Evolutionary conservation across 257 asterid species (phyloP).

Genomic region (Cinchona pubescens): DNA sequence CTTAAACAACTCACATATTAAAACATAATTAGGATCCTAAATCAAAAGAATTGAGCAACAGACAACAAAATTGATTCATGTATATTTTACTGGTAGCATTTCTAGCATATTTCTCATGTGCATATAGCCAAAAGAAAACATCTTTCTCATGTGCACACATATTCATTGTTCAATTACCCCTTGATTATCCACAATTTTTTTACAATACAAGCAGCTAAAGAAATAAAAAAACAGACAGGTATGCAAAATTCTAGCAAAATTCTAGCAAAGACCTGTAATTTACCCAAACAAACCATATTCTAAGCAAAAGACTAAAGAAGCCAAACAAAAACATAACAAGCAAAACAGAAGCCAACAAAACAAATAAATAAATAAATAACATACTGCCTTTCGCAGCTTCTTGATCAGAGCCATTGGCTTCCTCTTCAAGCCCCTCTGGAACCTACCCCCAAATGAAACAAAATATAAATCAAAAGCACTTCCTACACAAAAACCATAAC

Average conservation of each 20-base stretch:
- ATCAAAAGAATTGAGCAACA: not conserved
- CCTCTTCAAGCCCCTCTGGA: conserved; percentile 79
- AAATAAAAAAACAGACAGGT: not conserved
- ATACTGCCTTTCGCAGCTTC: conserved; percentile 72
- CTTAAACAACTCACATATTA: not conserved
- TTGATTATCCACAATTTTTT: not conserved
- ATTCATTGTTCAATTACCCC: too few species aligned
- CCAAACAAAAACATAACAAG: not conserved
- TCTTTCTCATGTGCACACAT: too few species aligned
- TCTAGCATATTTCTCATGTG: too few species aligned
- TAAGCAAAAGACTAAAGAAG: too few species aligned
- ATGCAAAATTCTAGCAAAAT: too few species aligned
- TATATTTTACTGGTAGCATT: not conserved
- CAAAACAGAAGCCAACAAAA: not conserved
- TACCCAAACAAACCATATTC: too few species aligned
- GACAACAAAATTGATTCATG: not conserved
- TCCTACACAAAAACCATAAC: not conserved
- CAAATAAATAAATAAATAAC: conserved; percentile 15
- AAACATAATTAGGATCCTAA: not conserved
- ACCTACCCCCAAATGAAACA: conserved; percentile 33
- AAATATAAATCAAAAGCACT: not conserved
- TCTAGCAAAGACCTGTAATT: too few species aligned
- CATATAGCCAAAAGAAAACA: too few species aligned
- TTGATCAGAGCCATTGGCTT: conserved; percentile 82
- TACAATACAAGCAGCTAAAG: not conserved